Conservation (phyloP, 257 asterid genomes). For the Leonotis leonurus region DNA sequence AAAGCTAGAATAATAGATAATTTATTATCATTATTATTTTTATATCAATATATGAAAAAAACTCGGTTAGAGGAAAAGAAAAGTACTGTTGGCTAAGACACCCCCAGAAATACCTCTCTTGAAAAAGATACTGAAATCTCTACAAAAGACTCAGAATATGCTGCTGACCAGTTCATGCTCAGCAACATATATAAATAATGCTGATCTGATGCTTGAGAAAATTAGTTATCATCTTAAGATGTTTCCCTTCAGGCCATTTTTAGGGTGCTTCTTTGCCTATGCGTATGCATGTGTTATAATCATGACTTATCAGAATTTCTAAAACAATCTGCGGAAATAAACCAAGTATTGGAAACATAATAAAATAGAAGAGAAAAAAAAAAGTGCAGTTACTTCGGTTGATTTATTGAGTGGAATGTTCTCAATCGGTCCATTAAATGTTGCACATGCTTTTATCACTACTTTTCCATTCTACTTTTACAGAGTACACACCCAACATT, state of each 20-base stretch:
- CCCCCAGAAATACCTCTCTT: constrained; percentile 28
- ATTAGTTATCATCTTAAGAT: background rate
- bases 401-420: background rate
- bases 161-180: constrained; percentile 44
- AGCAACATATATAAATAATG: constrained; percentile 7
- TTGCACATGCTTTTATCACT: background rate
- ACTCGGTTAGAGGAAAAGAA: constrained; percentile 13
- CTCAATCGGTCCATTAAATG: background rate
- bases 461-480: background rate
- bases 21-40: background rate
- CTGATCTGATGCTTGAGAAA: background rate
- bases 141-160: constrained; percentile 27
- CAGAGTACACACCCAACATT: background rate
- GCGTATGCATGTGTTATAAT: background rate
- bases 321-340: background rate
- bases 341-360: background rate
- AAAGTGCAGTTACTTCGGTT: background rate
- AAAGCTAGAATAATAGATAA: constrained; percentile 29
- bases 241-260: background rate
- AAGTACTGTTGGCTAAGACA: constrained; percentile 17
- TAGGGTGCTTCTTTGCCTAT: background rate
- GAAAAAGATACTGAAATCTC: constrained; percentile 33
- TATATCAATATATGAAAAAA: constrained; percentile 1
- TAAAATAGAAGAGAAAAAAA: too few species aligned
- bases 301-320: background rate